phyloP scores from a whole-genome alignment of 2,329 filamentous ascomycete genomes.

The Zymoseptoria crescenta region DNA sequence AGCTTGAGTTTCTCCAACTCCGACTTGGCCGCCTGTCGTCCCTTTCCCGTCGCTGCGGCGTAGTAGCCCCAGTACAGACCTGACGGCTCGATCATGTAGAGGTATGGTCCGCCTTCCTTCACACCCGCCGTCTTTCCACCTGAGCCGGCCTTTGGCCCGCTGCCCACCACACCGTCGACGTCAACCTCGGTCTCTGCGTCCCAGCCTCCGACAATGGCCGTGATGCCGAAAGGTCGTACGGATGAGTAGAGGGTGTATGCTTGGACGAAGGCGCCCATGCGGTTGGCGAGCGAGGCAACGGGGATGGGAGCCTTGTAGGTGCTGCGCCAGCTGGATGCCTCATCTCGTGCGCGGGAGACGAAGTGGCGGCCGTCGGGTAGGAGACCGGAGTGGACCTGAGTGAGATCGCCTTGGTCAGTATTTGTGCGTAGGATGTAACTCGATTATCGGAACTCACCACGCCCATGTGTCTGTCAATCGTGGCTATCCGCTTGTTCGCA shows the following conservation, averaged over 20 bases:
- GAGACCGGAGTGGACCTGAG: conserved; percentile 84
- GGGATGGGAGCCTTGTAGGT: conserved; percentile 94
- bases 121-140: conserved; percentile 72
- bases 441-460: conserved; percentile 55
- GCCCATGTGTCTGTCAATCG: conserved; percentile 86
- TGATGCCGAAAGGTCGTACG: conserved; percentile 93
- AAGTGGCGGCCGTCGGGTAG: conserved; percentile 94
- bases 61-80: conserved; percentile 99
- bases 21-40: conserved; percentile 90
- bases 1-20: conserved; percentile 98
- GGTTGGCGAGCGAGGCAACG: conserved; percentile 75
- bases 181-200: conserved; percentile 78
- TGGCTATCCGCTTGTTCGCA: conserved; percentile 95
- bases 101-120: conserved; percentile 77
- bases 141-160: conserved; percentile 67
- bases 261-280: conserved; percentile 94
- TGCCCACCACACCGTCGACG: conserved; percentile 85
- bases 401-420: conserved; percentile 5
- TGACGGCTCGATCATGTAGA: conserved; percentile 99
- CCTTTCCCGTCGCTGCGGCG: conserved; percentile 93
- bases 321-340: conserved; percentile 82
- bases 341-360: conserved; percentile 85
- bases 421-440: neutral
- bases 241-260: conserved; percentile 96
- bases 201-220: conserved; percentile 86